phyloP scores from a whole-genome alignment of 2,329 filamentous ascomycete genomes.

The Monilinia fructigena region DNA sequence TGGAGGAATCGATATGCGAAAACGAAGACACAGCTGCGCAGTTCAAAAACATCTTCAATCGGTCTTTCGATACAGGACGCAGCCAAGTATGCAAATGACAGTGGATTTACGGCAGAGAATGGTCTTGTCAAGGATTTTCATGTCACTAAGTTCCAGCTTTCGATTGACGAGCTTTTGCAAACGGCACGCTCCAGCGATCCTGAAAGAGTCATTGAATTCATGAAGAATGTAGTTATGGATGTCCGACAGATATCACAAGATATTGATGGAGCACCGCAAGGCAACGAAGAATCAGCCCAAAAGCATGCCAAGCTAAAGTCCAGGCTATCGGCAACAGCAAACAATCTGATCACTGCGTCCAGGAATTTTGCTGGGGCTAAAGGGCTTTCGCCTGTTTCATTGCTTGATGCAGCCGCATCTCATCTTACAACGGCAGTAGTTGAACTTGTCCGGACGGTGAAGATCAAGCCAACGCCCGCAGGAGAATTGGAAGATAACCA shows the following conservation, averaged over 20 bases:
- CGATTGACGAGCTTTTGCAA: constrained; percentile 85
- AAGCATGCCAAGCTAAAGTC: constrained; percentile 71
- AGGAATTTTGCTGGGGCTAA: constrained; percentile 84
- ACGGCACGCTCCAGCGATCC: constrained; percentile 72
- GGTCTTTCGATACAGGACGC: constrained; percentile 70
- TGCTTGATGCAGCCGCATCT: constrained; percentile 89
- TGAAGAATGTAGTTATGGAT: constrained; percentile 80
- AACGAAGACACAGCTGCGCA: constrained; percentile 82
- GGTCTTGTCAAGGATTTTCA: constrained; percentile 88
- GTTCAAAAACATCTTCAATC: constrained; percentile 75
- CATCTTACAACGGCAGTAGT: constrained; percentile 84
- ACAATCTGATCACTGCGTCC: constrained; percentile 90
- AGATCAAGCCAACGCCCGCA: constrained; percentile 73
- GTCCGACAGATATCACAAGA: constrained; percentile 85
- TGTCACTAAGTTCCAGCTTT: constrained; percentile 91
- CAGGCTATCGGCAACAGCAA: constrained; percentile 87
- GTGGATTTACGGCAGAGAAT: constrained; percentile 65
- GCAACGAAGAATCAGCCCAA: constrained; percentile 51
- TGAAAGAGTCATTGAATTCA: constrained; percentile 73
- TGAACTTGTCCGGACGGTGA: constrained; percentile 78
- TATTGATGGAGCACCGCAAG: constrained; percentile 59
- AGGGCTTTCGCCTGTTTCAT: constrained; percentile 86
- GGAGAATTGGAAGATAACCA: constrained; percentile 78
- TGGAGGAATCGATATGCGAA: constrained; percentile 91
- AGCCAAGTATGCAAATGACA: constrained; percentile 63